These are phyloP conservation scores for Populus alba DNA, from an alignment of 345 rosid species.

Conservation along the genomic window DNA sequence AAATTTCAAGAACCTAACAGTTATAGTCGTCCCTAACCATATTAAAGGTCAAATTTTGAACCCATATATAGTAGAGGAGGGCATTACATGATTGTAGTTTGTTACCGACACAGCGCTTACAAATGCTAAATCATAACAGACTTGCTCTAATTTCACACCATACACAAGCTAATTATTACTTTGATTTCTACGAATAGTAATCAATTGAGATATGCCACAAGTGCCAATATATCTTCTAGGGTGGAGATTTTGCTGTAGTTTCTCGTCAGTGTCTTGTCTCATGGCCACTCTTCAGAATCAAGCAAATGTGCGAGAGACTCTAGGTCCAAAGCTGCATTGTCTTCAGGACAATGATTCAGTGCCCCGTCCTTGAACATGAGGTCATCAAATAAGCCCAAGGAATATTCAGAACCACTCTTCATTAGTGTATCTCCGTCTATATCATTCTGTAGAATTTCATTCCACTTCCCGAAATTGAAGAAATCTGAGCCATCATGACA, in stretches of 20 bases:
- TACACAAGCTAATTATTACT: too few relatives aligned
- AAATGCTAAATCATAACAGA: too few relatives aligned
- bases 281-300: constrained; percentile 36
- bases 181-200: too few relatives aligned
- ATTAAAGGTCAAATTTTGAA: too few relatives aligned
- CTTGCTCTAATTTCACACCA: too few relatives aligned
- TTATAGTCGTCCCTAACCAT: too few relatives aligned
- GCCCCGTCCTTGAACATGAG: constrained; percentile 21
- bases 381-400: neutral
- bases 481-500: constrained; percentile 6
- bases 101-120: too few relatives aligned
- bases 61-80: too few relatives aligned
- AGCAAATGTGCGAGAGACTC: constrained; percentile 39
- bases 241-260: neutral
- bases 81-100: too few relatives aligned
- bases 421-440: neutral
- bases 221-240: neutral
- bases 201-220: neutral
- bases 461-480: constrained; percentile 10
- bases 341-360: constrained; percentile 3
- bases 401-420: neutral
- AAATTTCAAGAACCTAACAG: too few relatives aligned
- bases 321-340: constrained; percentile 26
- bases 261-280: constrained; percentile 2
- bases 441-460: neutral